phyloP scores from a whole-genome alignment of 345 rosid species.

The Eucalyptus cloeziana region DNA sequence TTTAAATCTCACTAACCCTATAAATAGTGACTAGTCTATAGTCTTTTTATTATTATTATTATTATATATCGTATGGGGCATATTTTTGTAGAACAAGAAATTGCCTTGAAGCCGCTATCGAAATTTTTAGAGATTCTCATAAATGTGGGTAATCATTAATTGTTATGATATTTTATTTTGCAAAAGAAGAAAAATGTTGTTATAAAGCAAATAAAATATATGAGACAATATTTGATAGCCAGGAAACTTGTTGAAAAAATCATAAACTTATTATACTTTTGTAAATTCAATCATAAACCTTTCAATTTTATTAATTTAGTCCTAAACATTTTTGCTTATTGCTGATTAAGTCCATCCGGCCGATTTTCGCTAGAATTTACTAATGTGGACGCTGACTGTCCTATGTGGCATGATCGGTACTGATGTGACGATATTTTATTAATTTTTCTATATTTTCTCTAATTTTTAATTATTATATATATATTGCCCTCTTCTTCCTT shows the following conservation, averaged over 20 bases:
- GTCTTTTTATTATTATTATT: not conserved
- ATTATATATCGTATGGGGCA: not conserved
- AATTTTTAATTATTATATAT: no score
- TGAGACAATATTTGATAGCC: not conserved
- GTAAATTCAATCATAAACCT: fast-evolving
- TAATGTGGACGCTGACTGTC: fast-evolving
- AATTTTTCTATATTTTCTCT: no score
- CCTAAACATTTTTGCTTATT: no score
- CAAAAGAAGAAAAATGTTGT: not conserved
- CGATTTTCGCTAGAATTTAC: no score
- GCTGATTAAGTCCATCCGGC: fast-evolving
- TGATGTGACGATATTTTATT: no score
- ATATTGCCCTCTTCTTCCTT: no score
- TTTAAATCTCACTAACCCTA: not conserved
- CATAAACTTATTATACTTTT: no score
- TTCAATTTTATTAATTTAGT: no score
- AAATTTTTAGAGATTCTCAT: not conserved
- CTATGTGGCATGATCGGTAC: fast-evolving
- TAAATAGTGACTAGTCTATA: not conserved
- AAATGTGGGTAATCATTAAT: not conserved
- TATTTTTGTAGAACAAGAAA: not conserved
- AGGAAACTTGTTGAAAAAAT: no score
- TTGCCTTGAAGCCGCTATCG: not conserved
- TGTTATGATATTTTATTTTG: not conserved
- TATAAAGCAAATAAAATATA: not conserved